Conservation (phyloP, 306 rosid species). For the Styphnolobium japonicum region DNA sequence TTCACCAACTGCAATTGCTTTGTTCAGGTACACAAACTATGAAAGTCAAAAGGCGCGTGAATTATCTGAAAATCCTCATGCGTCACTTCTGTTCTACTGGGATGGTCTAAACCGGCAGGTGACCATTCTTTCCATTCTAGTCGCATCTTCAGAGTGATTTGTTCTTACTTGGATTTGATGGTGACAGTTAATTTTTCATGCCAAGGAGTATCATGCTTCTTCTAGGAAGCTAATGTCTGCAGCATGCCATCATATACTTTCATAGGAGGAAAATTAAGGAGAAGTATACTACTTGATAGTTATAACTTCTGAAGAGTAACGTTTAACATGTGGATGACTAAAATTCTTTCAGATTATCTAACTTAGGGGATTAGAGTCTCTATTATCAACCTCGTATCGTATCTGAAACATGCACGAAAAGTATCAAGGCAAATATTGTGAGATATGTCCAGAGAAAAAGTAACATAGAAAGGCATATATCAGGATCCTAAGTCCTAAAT, state of each 20-base stretch:
- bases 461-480: not conserved
- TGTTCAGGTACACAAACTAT: conserved; percentile 87
- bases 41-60: conserved; percentile 79
- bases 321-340: not conserved
- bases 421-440: not conserved
- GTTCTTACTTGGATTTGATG: conserved; percentile 7
- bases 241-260: conserved; percentile 20
- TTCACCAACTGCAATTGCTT: conserved; percentile 22
- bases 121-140: conserved; percentile 23
- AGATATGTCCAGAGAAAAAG: not conserved
- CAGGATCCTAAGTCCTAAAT: not conserved
- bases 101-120: conserved; percentile 86
- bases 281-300: not conserved
- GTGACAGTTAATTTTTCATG: conserved; percentile 9
- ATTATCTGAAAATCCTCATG: conserved; percentile 79
- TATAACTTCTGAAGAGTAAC: not conserved
- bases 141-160: conserved; percentile 19
- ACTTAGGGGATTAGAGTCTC: conserved; percentile 11
- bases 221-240: conserved; percentile 4
- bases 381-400: not conserved
- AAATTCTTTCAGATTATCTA: conserved; percentile 9
- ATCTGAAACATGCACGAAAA: not conserved
- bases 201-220: conserved; percentile 1
- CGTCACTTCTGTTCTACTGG: conserved; percentile 91
- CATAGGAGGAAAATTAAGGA: not conserved